phyloP scores from a whole-genome alignment of 306 rosid genomes.

The Urtica urens region DNA sequence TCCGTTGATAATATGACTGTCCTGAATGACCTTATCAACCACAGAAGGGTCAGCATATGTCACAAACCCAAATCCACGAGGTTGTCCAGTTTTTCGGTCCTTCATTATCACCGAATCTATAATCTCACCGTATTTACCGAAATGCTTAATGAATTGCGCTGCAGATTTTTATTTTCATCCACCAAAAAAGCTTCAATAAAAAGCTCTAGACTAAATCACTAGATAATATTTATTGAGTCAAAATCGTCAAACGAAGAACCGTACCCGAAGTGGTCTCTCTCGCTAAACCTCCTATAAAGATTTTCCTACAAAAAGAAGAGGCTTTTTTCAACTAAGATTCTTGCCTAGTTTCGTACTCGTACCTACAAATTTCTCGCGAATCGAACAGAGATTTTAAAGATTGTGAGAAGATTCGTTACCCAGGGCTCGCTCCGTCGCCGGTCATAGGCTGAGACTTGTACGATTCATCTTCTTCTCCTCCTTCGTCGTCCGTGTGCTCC shows the following conservation, averaged over 20 bases:
- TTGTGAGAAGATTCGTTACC: conserved; percentile 28
- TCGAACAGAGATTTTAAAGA: conserved; percentile 4
- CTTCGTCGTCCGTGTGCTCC: conserved; percentile 49
- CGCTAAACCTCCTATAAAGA: conserved; percentile 93
- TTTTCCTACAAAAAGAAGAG: conserved; percentile 58
- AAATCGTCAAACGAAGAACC: conserved; percentile 24
- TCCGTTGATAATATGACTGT: conserved; percentile 64
- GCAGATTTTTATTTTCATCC: conserved; percentile 21
- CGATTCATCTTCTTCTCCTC: conserved; percentile 32
- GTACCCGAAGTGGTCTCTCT: conserved; percentile 87
- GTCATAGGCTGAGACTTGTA: conserved; percentile 60
- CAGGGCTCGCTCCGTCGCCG: conserved; percentile 96
- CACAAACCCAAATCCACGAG: conserved; percentile 90
- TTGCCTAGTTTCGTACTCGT: neutral
- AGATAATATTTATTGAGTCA: neutral
- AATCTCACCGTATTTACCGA: conserved; percentile 75
- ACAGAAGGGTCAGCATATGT: conserved; percentile 74
- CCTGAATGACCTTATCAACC: conserved; percentile 84
- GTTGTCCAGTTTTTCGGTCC: conserved; percentile 87
- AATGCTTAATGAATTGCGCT: conserved; percentile 81
- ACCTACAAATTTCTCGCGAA: conserved; percentile 4
- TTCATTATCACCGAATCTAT: conserved; percentile 88
- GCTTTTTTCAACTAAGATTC: conserved; percentile 13
- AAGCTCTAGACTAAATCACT: neutral
- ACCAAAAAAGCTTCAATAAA: conserved; percentile 10